Evolutionary conservation across 2,329 filamentous ascomycete genomes (phyloP).

Genomic region (Diaporthe sp.): DNA sequence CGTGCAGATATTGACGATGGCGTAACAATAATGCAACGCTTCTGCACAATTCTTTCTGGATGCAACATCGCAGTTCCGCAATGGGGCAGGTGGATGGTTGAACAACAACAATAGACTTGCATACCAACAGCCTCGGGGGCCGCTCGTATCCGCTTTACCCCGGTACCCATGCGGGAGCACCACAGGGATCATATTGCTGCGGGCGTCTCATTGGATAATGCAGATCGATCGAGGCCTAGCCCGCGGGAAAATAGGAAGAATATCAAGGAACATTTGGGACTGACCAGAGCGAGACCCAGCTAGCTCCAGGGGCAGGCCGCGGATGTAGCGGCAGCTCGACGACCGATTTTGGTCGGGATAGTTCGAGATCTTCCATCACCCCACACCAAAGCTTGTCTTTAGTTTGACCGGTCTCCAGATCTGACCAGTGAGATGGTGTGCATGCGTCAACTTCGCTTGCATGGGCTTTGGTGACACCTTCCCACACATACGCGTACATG

Average conservation of each 20-base stretch:
- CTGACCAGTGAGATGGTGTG: neutral
- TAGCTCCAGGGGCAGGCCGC: conserved; percentile 6
- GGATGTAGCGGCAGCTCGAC: conserved; percentile 4
- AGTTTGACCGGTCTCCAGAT: conserved; percentile 6
- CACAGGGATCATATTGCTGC: neutral
- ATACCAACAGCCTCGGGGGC: neutral
- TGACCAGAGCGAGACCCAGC: neutral
- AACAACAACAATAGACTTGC: conserved; percentile 12
- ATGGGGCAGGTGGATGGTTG: conserved; percentile 15
- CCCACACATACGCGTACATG: neutral
- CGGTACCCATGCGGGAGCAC: neutral
- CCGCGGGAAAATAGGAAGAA: conserved; percentile 18
- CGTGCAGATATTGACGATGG: conserved; percentile 27
- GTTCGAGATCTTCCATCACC: neutral
- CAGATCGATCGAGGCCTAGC: conserved; percentile 1
- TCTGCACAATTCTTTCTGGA: conserved; percentile 1
- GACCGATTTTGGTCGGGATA: neutral
- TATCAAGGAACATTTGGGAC: neutral
- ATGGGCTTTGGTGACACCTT: neutral
- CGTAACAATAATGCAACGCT: conserved; percentile 24
- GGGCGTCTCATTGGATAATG: neutral
- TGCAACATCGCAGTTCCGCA: conserved; percentile 12
- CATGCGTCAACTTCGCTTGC: neutral
- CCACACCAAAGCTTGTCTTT: neutral
- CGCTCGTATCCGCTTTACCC: neutral